Percentiles rank a stretch among this genome's conserved stretches.
phyloP scores from a whole-genome alignment of 2,329 filamentous ascomycete species.

The Cladophialophora chaetospira region DNA sequence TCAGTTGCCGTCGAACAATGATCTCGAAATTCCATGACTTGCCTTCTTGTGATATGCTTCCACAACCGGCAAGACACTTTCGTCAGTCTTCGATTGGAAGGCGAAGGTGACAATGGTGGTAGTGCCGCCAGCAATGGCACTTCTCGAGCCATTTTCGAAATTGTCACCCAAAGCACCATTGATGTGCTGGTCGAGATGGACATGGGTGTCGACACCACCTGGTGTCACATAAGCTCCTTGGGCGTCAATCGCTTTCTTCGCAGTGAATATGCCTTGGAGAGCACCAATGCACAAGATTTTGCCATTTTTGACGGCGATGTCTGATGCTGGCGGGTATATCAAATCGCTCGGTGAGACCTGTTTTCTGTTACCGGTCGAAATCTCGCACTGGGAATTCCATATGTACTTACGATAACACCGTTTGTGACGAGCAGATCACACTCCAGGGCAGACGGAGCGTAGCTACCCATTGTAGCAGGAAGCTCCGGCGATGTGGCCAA shows the following conservation, averaged over 20 bases:
- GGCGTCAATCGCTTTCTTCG: conserved; percentile 3
- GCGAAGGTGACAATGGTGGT: conserved; percentile 63
- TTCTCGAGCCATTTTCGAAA: conserved; percentile 54
- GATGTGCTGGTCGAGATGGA: conserved; percentile 15
- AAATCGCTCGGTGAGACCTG: conserved; percentile 15
- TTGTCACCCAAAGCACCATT: conserved; percentile 39
- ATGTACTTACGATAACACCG: conserved; percentile 48
- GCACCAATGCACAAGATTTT: conserved; percentile 11
- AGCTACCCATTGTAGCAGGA: conserved; percentile 10
- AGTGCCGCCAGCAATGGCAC: conserved; percentile 60
- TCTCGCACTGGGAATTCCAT: conserved; percentile 40
- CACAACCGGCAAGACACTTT: conserved; percentile 51
- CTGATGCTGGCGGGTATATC: conserved; percentile 18
- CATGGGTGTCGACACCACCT: conserved; percentile 17
- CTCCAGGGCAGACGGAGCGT: conserved; percentile 4
- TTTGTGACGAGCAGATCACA: conserved; percentile 47
- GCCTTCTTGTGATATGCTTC: conserved; percentile 49
- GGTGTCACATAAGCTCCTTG: conserved; percentile 17
- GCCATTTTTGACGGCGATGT: conserved; percentile 12
- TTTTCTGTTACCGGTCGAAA: conserved; percentile 24
- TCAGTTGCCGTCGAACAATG: conserved; percentile 45
- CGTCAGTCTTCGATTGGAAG: conserved; percentile 50
- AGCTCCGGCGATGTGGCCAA: not conserved
- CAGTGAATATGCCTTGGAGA: conserved; percentile 3
- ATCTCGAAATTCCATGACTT: conserved; percentile 47